Evolutionary conservation across 2,329 filamentous ascomycete genomes (phyloP).

Genomic region (Colletotrichum shisoi): DNA sequence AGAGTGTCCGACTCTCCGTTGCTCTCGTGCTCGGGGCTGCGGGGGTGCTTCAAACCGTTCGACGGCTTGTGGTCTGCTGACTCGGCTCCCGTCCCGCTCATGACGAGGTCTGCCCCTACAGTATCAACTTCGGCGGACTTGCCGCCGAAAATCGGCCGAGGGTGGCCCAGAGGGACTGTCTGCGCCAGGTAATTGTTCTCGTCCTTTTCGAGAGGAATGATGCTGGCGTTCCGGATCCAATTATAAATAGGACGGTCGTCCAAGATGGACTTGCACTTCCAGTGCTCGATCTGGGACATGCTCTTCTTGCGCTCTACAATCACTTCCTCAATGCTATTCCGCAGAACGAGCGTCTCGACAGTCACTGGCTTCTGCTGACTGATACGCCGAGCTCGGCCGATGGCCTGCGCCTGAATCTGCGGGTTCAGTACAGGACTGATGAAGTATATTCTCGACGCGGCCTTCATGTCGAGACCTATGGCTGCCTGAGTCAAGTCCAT

Average conservation of each 20-base stretch:
- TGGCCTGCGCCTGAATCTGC: conserved; percentile 85
- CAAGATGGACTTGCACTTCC: conserved; percentile 63
- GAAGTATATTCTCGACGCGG: conserved; percentile 87
- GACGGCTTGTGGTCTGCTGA: background rate
- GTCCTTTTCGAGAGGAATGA: conserved; percentile 49
- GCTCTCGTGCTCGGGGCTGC: conserved; percentile 28
- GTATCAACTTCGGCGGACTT: conserved; percentile 56
- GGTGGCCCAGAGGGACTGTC: conserved; percentile 56
- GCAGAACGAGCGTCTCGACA: conserved; percentile 85
- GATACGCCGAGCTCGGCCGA: conserved; percentile 88
- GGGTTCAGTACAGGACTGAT: conserved; percentile 87
- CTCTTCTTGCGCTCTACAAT: conserved; percentile 76
- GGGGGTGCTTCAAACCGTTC: conserved; percentile 43
- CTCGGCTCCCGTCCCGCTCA: conserved; percentile 40
- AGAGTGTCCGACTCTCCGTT: conserved; percentile 37
- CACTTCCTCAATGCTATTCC: conserved; percentile 82
- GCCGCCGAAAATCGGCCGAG: conserved; percentile 61
- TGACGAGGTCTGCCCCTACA: conserved; percentile 58
- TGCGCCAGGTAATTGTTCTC: conserved; percentile 53
- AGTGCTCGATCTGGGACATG: conserved; percentile 75
- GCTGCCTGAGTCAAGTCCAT: conserved; percentile 94
- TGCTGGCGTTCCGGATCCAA: conserved; percentile 64
- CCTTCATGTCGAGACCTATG: conserved; percentile 84
- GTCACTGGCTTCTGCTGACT: conserved; percentile 80
- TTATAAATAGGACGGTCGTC: conserved; percentile 66